Evolutionary conservation across 352 stramenopile genomes (phyloP).

Genomic region (Aphanomyces astaci): DNA sequence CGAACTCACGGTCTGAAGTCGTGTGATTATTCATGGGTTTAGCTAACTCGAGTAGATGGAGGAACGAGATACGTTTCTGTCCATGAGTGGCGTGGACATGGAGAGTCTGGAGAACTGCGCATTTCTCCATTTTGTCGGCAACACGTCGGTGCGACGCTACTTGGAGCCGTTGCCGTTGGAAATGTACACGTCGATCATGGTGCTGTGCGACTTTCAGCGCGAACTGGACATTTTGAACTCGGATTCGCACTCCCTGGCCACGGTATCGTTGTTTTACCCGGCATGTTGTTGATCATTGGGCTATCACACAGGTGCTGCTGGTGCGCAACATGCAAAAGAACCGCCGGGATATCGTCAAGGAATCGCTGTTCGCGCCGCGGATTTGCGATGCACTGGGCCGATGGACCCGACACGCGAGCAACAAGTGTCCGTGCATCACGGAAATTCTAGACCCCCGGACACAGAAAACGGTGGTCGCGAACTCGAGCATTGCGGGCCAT

Average conservation of each 20-base stretch:
- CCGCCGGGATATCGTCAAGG: not conserved
- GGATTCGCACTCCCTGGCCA: slow-evolving; percentile 75
- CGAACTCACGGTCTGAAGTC: slow-evolving; percentile 30
- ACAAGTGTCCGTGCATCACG: slow-evolving; percentile 66
- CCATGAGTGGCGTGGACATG: slow-evolving; percentile 48
- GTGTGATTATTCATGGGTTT: not conserved
- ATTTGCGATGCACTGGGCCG: not conserved
- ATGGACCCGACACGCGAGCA: slow-evolving; percentile 1
- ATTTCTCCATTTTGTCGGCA: slow-evolving; percentile 65
- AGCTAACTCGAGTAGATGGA: slow-evolving; percentile 23
- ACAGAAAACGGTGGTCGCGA: slow-evolving; percentile 68
- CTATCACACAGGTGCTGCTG: slow-evolving; percentile 62
- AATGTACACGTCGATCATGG: slow-evolving; percentile 81
- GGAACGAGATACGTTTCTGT: slow-evolving; percentile 52
- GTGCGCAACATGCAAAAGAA: slow-evolving; percentile 66
- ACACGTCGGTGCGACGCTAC: slow-evolving; percentile 70
- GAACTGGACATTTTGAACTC: slow-evolving; percentile 79
- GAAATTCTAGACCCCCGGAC: slow-evolving; percentile 82
- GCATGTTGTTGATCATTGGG: too few relatives aligned
- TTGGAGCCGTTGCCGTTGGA: slow-evolving; percentile 52
- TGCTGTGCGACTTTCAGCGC: slow-evolving; percentile 59
- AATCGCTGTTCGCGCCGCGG: not conserved
- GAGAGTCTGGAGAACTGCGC: slow-evolving; percentile 41
- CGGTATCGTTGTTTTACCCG: too few relatives aligned
- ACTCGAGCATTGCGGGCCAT: slow-evolving; percentile 52